Evolutionary conservation across 2,329 filamentous ascomycete genomes (phyloP), one percentile per base, ranked within the genome.

Genomic region (Thelonectria discophora): DNA sequence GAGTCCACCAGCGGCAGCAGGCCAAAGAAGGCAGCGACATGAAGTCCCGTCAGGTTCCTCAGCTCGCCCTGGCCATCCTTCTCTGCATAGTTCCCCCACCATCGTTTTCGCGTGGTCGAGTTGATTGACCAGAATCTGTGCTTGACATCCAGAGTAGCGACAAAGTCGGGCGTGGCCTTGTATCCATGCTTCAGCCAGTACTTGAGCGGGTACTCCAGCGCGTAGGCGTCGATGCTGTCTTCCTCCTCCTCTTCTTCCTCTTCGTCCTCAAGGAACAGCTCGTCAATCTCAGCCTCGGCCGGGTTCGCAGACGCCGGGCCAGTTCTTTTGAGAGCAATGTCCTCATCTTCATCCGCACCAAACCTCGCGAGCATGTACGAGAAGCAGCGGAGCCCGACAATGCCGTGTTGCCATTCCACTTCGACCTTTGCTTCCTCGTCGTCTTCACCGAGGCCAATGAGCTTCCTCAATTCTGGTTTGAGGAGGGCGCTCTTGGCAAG

Each of bases 341-440:
- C 57, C 5, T 60, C 58, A 15, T 56, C 56, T n/a, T 59, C 60
- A 6, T 51, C 55, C 4, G 37, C 37, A 11, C 60, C 60, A 37
- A 63, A 40, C 46, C 46, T 27, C 5, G 48, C 34, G 27, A 63
- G 43, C 42, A 63, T 47, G 27, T 63, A 60, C 5, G 60, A 60
- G 42, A 63, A 63, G 37, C 60, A 63, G 5, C 56, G 60, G 24
- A 63, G 60, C 7, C 60, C 60, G 34, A 63, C 54, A 20, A 63
- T 63, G 3, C 60, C 60, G 30, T 63, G 60, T 11, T 63, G 60
- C 60, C 60, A 63, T 30, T 60, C 53, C 4, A 63, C n/a, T 30
- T 64, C 62, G 1, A 46, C 55, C 7, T 54, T 61, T n/a, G 46
- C 58, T 18, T 54, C 53, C 10, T 60, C 61, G 12, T 60, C 58